These are phyloP conservation scores for Akanthomyces lecanii DNA, from an alignment of 2,329 filamentous ascomycete genomes.

Conservation along the genomic window DNA sequence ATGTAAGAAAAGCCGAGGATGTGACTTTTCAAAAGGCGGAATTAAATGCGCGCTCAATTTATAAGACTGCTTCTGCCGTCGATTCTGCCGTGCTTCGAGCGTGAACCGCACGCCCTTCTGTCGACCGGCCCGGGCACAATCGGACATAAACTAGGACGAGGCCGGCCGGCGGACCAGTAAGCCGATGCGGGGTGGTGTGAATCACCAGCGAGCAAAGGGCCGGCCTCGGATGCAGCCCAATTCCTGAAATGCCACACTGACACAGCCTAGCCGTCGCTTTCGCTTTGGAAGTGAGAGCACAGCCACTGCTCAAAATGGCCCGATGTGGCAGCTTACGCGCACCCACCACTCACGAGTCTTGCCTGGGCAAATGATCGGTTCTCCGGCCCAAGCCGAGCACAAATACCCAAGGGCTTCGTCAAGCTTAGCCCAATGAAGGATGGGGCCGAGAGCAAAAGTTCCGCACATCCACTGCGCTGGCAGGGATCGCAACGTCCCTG, in stretches of 20 bases:
- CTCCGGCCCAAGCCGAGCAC: constrained; percentile 8
- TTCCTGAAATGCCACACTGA: not conserved
- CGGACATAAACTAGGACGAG: not conserved
- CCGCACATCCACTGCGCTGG: not conserved
- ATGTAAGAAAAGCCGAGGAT: not conserved
- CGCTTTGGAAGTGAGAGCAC: not conserved
- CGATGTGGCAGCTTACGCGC: not conserved
- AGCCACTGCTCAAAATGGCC: not conserved
- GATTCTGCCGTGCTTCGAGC: not conserved
- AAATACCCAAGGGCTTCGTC: not conserved
- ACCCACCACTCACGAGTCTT: not conserved
- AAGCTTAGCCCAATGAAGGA: not conserved
- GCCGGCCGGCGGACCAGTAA: not conserved
- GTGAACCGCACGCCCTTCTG: not conserved
- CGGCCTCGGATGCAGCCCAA: not conserved
- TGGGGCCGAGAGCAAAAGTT: constrained; percentile 7
- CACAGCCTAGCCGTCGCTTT: not conserved
- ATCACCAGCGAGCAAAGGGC: not conserved
- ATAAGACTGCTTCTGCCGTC: not conserved
- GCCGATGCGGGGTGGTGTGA: not conserved
- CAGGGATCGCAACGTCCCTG: not conserved
- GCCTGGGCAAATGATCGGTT: not conserved
- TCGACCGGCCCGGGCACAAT: not conserved
- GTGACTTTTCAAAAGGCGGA: not conserved
- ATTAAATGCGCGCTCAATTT: not conserved